Evolutionary conservation across 2,329 filamentous ascomycete genomes (phyloP).

Genomic region (Verticillium nubilum): DNA sequence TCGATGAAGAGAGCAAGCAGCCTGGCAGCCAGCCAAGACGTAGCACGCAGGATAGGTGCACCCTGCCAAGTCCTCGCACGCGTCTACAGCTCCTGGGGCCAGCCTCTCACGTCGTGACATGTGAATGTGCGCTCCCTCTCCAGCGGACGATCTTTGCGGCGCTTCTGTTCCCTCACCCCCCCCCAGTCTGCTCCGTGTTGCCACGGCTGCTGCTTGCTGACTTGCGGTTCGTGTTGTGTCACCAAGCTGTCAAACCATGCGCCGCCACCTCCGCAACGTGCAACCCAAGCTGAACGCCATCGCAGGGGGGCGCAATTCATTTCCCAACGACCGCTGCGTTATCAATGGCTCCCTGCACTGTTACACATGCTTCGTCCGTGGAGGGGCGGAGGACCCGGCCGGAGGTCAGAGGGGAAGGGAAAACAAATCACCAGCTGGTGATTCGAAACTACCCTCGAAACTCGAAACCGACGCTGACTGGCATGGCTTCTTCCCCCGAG

Average conservation of each 20-base stretch:
- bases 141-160: neutral
- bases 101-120: neutral
- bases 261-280: neutral
- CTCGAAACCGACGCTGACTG: neutral
- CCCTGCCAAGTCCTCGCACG: neutral
- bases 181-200: neutral
- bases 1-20: neutral
- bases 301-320: neutral
- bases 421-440: neutral
- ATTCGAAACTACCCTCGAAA: neutral
- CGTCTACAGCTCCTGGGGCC: neutral
- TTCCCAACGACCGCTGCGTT: neutral
- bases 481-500: neutral
- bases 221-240: neutral
- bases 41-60: neutral
- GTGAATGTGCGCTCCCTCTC: neutral
- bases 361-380: neutral
- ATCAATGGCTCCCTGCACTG: neutral
- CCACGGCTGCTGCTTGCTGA: neutral
- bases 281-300: neutral
- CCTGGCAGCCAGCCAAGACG: neutral
- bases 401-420: neutral
- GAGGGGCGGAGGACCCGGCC: neutral
- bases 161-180: neutral
- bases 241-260: neutral